Base-by-base conservation (phyloP, 73 alveolate genomes). In the Paramecium primaurelia region DNA sequence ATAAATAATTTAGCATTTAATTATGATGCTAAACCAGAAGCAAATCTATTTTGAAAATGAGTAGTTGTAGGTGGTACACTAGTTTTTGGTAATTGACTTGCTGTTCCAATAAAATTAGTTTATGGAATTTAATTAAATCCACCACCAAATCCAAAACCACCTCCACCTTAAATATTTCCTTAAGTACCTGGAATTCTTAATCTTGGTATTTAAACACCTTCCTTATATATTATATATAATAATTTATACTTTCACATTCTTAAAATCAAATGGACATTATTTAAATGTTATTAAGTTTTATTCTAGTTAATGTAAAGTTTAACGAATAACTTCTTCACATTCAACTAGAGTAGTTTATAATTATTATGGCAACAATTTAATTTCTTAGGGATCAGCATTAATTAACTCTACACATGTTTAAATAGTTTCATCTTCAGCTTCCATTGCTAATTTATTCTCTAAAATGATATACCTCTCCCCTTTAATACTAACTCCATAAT, bases 391-490 rank as follows among this genome's bases (percentile, higher is more conserved):
- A 80, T 80, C 91, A 11, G 91, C 91, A 47, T 80, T 80, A 2
- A 80, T 80, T 34, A 80, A 25, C 30, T 80, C 91, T 22, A 80
- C 91, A 80, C 91, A 80, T 10, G 91, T 80, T 25, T 80, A 16
- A 49, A 80, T 80, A 3, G 91, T 80, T 80, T 80, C 91, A 44
- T 80, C 91, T 25, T 80, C 91, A 11, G 91, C 91, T 49, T 80
- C 91, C 91, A 80, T 80, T 25, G 91, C 77, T 75, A 38, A 37
- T 18, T 0, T 54, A 75, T n/a, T 37, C 2, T 11, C 16, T 54
- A 8, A 40, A 22, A 40, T 14, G 26, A 37, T 34, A 12, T 75
- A 75, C 88, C 68, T 45, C 77, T 80, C 8, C 91, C 91, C 51
- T 80, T 80, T 16, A 42, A 49, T 34, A 80, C 91, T n/a, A 80